phyloP scores from a whole-genome alignment of 495 filamentous ascomycete genomes.

The Hypoxylon crocopeplum region DNA sequence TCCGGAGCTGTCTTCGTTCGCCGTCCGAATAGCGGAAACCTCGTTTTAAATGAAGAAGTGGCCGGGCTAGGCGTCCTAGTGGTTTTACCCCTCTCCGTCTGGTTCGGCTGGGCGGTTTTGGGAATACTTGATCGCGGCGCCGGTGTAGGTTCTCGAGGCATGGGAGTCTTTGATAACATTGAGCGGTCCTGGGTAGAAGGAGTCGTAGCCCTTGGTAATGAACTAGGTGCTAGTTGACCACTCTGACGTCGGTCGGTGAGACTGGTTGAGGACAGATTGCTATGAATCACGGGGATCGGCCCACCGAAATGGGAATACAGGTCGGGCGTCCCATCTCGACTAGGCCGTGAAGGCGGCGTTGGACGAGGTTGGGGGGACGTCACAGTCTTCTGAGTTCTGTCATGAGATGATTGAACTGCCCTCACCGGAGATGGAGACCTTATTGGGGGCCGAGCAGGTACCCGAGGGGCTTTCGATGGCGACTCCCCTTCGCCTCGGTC shows the following conservation, averaged over 20 bases:
- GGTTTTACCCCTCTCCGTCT: constrained; percentile 42
- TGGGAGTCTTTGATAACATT: constrained; percentile 38
- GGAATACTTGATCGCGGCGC: constrained; percentile 42
- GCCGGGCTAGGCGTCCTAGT: constrained; percentile 58
- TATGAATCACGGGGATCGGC: constrained; percentile 75
- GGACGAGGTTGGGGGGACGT: constrained; percentile 41
- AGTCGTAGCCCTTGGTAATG: constrained; percentile 38
- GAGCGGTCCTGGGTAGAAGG: constrained; percentile 36
- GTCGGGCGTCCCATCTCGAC: constrained; percentile 78
- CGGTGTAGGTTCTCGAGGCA: constrained; percentile 48
- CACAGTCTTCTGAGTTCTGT: constrained; percentile 34
- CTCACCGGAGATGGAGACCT: constrained; percentile 43
- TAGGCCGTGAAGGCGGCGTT: constrained; percentile 69
- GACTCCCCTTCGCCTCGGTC: constrained; percentile 44
- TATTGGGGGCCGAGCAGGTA: constrained; percentile 39
- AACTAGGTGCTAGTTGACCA: constrained; percentile 43
- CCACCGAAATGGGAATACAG: constrained; percentile 63
- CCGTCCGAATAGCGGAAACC: constrained; percentile 80
- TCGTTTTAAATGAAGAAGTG: constrained; percentile 50
- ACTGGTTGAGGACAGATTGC: constrained; percentile 68
- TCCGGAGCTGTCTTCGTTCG: constrained; percentile 72
- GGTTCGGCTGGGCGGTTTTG: constrained; percentile 28
- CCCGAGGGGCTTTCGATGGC: constrained; percentile 39
- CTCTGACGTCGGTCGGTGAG: constrained; percentile 52
- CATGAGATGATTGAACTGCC: constrained; percentile 25